A percentile compares a stretch with the other conserved stretches of the same genome.
Conservation (phyloP, 768 basidiomycete genomes). For the Leucocoprinus birnbaumii region DNA sequence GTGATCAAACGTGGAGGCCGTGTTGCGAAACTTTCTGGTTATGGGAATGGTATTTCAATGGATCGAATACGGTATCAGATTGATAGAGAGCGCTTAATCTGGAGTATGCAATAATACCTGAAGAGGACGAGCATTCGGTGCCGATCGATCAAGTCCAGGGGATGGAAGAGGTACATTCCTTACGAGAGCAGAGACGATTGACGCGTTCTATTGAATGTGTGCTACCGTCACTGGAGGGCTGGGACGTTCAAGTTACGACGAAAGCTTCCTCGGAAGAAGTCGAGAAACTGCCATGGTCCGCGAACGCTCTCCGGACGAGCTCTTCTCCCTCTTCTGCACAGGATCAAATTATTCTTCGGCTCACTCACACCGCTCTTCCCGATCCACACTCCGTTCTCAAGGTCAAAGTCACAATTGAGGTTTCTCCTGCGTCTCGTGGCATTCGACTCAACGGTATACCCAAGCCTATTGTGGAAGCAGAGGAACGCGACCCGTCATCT, state of each 20-base stretch:
- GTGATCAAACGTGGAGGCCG: slow-evolving; percentile 72
- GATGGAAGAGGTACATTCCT: slow-evolving; percentile 60
- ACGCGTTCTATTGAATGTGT: slow-evolving; percentile 78
- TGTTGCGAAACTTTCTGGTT: slow-evolving; percentile 73
- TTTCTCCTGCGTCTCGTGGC: slow-evolving; percentile 71
- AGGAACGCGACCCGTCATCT: slow-evolving; percentile 65
- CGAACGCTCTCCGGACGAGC: slow-evolving; percentile 49
- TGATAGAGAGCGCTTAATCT: slow-evolving; percentile 80
- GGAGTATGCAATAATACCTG: slow-evolving; percentile 81
- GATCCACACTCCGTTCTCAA: slow-evolving; percentile 80
- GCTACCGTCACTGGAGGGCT: slow-evolving; percentile 75
- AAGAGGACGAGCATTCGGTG: slow-evolving; percentile 51
- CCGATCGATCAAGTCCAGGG: slow-evolving; percentile 36
- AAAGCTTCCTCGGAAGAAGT: slow-evolving; percentile 73
- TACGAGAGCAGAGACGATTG: slow-evolving; percentile 66
- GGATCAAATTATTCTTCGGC: slow-evolving; percentile 57
- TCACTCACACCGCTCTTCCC: slow-evolving; percentile 69
- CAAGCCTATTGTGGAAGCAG: slow-evolving; percentile 59
- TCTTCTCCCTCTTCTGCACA: slow-evolving; percentile 31
- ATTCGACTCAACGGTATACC: slow-evolving; percentile 86
- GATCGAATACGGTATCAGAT: slow-evolving; percentile 78
- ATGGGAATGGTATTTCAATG: slow-evolving; percentile 79
- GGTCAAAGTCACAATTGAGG: slow-evolving; percentile 76
- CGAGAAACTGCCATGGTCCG: slow-evolving; percentile 72
- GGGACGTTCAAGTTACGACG: slow-evolving; percentile 81